These are phyloP conservation scores for Raffaelea albimanens DNA, from an alignment of 2,329 filamentous ascomycete species.

Conservation along the genomic window DNA sequence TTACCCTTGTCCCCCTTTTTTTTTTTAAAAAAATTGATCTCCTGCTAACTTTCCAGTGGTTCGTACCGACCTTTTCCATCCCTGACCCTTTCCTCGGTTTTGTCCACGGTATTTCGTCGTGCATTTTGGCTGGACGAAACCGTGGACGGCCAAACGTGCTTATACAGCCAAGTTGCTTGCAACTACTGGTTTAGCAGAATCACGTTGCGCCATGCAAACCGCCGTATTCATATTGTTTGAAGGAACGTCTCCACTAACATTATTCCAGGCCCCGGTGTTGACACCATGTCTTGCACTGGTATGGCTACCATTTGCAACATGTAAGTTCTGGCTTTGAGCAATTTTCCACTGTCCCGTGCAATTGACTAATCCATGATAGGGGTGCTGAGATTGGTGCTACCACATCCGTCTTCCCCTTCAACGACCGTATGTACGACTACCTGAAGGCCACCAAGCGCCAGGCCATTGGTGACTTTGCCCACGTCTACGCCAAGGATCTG, in stretches of 20 bases:
- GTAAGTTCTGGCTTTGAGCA: slow-evolving; percentile 31
- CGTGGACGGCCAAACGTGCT: too few species aligned
- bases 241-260: too few species aligned
- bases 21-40: too few species aligned
- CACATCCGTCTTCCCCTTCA: slow-evolving; percentile 94
- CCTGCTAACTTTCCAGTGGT: too few species aligned
- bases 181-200: too few species aligned
- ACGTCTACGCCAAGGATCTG: slow-evolving; percentile 75
- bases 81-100: too few species aligned
- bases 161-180: too few species aligned
- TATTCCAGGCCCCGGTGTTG: slow-evolving; percentile 49
- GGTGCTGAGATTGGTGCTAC: slow-evolving; percentile 70
- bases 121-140: too few species aligned
- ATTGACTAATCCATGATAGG: neutral
- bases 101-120: too few species aligned
- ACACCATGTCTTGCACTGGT: slow-evolving; percentile 70
- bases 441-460: slow-evolving; percentile 82
- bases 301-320: slow-evolving; percentile 76
- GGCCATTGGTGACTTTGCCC: slow-evolving; percentile 83
- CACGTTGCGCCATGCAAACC: too few species aligned
- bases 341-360: neutral
- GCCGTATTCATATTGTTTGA: too few species aligned
- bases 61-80: too few species aligned
- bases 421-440: slow-evolving; percentile 96
- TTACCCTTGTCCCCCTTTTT: neutral